Conservation (phyloP, 345 rosid species). For the Iberis pinnata region DNA sequence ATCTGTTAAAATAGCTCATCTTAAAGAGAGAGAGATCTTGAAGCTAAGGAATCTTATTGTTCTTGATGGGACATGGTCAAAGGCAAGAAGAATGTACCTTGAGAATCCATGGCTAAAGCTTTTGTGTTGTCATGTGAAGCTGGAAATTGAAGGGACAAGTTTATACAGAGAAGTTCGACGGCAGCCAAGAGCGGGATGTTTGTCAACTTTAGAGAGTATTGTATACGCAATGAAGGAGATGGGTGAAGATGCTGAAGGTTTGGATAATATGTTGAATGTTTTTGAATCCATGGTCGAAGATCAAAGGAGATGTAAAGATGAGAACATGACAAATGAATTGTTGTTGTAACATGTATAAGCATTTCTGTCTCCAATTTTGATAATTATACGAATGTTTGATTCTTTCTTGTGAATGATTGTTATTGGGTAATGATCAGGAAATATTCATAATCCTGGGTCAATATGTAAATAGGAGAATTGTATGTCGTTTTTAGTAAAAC, state of each 20-base stretch:
- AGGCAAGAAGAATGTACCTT: slow-evolving; percentile 65
- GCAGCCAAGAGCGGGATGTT: slow-evolving; percentile 68
- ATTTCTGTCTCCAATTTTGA: neutral
- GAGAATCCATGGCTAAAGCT: slow-evolving; percentile 90
- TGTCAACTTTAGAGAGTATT: slow-evolving; percentile 82
- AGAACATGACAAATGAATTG: slow-evolving; percentile 34
- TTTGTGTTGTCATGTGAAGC: slow-evolving; percentile 58
- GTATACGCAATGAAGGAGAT: slow-evolving; percentile 56
- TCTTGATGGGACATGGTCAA: slow-evolving; percentile 83
- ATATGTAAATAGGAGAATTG: too few species aligned
- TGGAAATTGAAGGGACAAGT: slow-evolving; percentile 52
- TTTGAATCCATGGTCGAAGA: slow-evolving; percentile 72
- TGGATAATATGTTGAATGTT: slow-evolving; percentile 61
- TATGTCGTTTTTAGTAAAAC: too few species aligned
- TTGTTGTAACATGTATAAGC: slow-evolving; percentile 12
- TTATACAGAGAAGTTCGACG: slow-evolving; percentile 63
- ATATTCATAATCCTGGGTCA: too few species aligned
- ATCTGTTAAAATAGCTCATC: slow-evolving; percentile 41
- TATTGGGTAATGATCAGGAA: too few species aligned
- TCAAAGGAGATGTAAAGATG: slow-evolving; percentile 60
- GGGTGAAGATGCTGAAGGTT: slow-evolving; percentile 40
- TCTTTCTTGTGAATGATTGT: too few species aligned
- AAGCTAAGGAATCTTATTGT: slow-evolving; percentile 64
- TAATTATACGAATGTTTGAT: too few species aligned
- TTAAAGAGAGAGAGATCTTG: slow-evolving; percentile 35